phyloP scores from a whole-genome alignment of 1,284 basidiomycete genomes.

The Coniferiporia weirii region DNA sequence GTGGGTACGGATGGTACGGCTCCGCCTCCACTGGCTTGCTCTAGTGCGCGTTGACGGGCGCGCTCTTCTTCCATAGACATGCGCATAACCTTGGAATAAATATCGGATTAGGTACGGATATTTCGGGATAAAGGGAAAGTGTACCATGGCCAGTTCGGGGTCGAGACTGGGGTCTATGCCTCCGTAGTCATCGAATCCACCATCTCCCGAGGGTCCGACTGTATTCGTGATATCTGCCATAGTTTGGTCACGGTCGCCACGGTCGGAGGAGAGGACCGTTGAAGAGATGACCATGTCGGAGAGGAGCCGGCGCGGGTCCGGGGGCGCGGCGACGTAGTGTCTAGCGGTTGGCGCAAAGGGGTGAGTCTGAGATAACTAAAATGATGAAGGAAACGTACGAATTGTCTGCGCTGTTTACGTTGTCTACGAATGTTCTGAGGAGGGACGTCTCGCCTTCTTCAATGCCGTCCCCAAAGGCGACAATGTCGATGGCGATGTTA shows the following conservation, averaged over 20 bases:
- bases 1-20: conserved; percentile 22
- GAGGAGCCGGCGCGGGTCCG: conserved; percentile 68
- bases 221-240: conserved; percentile 45
- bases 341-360: conserved; percentile 34
- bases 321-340: conserved; percentile 79
- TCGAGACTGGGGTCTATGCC: conserved; percentile 94
- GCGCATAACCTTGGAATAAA: conserved; percentile 69
- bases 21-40: conserved; percentile 32
- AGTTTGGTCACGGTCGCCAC: conserved; percentile 55
- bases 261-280: conserved; percentile 78
- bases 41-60: conserved; percentile 73
- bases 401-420: conserved; percentile 74
- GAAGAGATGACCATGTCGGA: conserved; percentile 83
- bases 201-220: conserved; percentile 42
- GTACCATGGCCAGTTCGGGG: conserved; percentile 95
- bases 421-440: conserved; percentile 73
- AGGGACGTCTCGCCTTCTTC: conserved; percentile 58
- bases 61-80: conserved; percentile 98
- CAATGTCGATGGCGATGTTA: conserved; percentile 92
- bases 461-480: conserved; percentile 74
- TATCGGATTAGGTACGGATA: conserved; percentile 8
- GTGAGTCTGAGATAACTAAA: neutral
- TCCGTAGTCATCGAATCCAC: conserved; percentile 62
- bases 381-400: conserved; percentile 49
- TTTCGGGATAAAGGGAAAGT: conserved; percentile 13